Percentiles rank a stretch among this genome's conserved stretches.
phyloP scores from a whole-genome alignment of 2,329 filamentous ascomycete species.

The Alternaria arborescens region DNA sequence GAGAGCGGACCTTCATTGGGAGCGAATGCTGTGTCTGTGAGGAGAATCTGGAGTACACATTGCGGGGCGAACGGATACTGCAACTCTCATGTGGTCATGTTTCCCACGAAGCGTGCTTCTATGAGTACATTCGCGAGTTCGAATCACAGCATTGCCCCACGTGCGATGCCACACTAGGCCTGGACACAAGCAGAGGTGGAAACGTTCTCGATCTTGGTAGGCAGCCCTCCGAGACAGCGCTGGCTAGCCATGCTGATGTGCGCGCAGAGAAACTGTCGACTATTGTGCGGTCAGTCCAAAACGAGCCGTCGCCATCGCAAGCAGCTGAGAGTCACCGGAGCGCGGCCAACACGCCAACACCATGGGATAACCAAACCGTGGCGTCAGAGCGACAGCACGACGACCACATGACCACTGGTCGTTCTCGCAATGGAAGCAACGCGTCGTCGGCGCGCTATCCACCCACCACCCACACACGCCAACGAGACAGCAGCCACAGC shows the following conservation, averaged over 20 bases:
- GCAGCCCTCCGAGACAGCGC: conserved; percentile 33
- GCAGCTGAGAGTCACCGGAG: conserved; percentile 49
- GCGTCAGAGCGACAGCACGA: conserved; percentile 54
- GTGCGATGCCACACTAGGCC: conserved; percentile 87
- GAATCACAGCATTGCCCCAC: conserved; percentile 94
- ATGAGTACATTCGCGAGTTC: conserved; percentile 95
- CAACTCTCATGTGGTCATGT: conserved; percentile 98
- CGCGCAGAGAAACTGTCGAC: conserved; percentile 90
- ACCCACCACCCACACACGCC: conserved; percentile 36
- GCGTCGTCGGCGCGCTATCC: conserved; percentile 44
- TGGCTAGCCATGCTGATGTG: conserved; percentile 25
- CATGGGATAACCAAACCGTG: conserved; percentile 69
- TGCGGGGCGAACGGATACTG: conserved; percentile 90
- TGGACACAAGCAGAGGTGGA: conserved; percentile 91
- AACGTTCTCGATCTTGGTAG: conserved; percentile 86
- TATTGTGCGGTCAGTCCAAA: conserved; percentile 84
- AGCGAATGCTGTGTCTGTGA: conserved; percentile 96
- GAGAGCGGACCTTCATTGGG: conserved; percentile 94
- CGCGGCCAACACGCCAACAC: conserved; percentile 66
- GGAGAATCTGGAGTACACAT: conserved; percentile 92
- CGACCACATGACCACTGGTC: conserved; percentile 53
- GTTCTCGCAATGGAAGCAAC: conserved; percentile 47
- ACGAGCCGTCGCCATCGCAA: conserved; percentile 59
- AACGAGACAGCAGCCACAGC: conserved; percentile 51
- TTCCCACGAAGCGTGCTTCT: conserved; percentile 97